Evolutionary conservation across 768 basidiomycete genomes (phyloP).

Genomic region (Leccinum olivaceopallidum): DNA sequence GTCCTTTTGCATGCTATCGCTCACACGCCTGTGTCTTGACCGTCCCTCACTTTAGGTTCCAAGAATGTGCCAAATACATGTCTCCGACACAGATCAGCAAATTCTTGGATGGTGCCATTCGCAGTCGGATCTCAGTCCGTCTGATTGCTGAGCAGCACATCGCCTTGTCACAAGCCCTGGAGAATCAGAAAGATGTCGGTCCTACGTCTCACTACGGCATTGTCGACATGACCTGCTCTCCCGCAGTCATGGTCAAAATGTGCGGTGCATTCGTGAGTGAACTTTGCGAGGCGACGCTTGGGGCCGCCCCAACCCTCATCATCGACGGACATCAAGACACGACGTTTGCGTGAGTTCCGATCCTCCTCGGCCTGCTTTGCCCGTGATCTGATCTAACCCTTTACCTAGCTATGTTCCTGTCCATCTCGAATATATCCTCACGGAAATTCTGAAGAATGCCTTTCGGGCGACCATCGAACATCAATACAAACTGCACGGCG

Average conservation of each 20-base stretch:
- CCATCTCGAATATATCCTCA: slow-evolving; percentile 89
- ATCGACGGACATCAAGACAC: slow-evolving; percentile 72
- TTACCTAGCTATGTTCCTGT: slow-evolving; percentile 75
- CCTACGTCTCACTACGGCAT: slow-evolving; percentile 60
- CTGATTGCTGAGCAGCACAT: slow-evolving; percentile 93
- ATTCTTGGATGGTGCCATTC: slow-evolving; percentile 83
- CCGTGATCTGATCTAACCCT: slow-evolving; percentile 10
- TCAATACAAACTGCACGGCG: slow-evolving; percentile 47
- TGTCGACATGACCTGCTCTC: slow-evolving; percentile 72
- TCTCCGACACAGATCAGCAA: slow-evolving; percentile 73
- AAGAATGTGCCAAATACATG: slow-evolving; percentile 84
- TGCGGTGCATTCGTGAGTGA: slow-evolving; percentile 84
- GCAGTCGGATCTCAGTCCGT: slow-evolving; percentile 83
- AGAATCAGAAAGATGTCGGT: slow-evolving; percentile 34
- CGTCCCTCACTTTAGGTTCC: slow-evolving; percentile 55
- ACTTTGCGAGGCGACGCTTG: slow-evolving; percentile 82
- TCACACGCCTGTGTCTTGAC: neutral
- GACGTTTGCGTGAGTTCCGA: slow-evolving; percentile 70
- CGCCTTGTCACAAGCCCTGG: slow-evolving; percentile 70
- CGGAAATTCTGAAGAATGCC: slow-evolving; percentile 88
- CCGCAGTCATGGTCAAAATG: slow-evolving; percentile 70
- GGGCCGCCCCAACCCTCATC: slow-evolving; percentile 61
- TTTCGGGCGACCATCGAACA: slow-evolving; percentile 88
- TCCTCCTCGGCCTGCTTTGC: neutral
- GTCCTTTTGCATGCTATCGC: slow-evolving; percentile 16